Conservation (phyloP, 306 rosid genomes). For the Acacia melanoxylon region DNA sequence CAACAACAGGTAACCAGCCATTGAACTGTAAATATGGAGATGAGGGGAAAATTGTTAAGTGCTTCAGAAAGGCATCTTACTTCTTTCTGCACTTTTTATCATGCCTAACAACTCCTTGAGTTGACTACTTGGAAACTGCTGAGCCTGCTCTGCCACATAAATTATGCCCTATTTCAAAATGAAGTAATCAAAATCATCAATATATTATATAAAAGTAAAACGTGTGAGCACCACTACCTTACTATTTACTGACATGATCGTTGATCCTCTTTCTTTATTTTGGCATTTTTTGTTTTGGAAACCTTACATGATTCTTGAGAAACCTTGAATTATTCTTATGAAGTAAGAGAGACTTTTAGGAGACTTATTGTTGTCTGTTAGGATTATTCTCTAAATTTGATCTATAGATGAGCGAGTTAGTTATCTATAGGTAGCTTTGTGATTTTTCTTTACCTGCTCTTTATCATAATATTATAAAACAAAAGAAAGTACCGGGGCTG, state of each 20-base stretch:
- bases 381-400: not conserved
- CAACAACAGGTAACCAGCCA: conserved; percentile 10
- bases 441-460: not conserved
- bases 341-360: not conserved
- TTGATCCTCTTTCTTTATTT: too few species aligned
- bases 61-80: conserved; percentile 48
- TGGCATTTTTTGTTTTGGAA: too few species aligned
- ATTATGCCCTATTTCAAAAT: conserved; percentile 48
- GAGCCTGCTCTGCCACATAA: conserved; percentile 43
- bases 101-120: conserved; percentile 68
- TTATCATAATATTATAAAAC: not conserved
- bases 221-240: not conserved
- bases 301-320: not conserved
- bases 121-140: conserved; percentile 51
- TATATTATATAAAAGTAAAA: not conserved
- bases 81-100: conserved; percentile 83
- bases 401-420: not conserved
- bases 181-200: not conserved
- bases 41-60: not conserved
- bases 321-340: not conserved
- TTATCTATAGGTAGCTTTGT: not conserved
- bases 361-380: not conserved
- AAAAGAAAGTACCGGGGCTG: not conserved
- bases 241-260: too few species aligned
- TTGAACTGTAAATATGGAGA: conserved; percentile 15